These are phyloP conservation scores for Alternaria sp. DNA, from an alignment of 2,329 filamentous ascomycete species.

Conservation along the genomic window DNA sequence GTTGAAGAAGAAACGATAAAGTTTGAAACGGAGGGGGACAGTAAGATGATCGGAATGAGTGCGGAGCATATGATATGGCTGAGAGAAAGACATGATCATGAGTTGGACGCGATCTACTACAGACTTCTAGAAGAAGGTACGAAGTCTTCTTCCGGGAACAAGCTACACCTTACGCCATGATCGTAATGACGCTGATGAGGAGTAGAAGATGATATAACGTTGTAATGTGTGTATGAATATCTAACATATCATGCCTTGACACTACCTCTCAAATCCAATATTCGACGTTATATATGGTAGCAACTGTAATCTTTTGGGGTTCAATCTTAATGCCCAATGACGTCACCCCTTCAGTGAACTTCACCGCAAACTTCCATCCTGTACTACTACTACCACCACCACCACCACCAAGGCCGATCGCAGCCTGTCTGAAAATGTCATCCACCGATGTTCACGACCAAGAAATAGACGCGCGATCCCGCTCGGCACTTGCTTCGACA, in stretches of 20 bases:
- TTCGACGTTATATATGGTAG: background rate
- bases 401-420: background rate
- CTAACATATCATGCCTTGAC: background rate
- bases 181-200: background rate
- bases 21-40: background rate
- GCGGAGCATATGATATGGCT: background rate
- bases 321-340: background rate
- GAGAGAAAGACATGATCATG: background rate
- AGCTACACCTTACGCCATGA: background rate
- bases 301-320: background rate
- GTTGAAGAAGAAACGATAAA: background rate
- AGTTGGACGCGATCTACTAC: background rate
- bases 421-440: constrained; percentile 4
- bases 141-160: background rate
- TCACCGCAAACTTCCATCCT: background rate
- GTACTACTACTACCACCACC: background rate
- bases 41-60: background rate
- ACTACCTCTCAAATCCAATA: background rate
- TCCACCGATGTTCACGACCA: constrained; percentile 11
- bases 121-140: background rate
- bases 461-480: constrained; percentile 34
- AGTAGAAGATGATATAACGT: background rate
- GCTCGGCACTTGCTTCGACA: constrained; percentile 39
- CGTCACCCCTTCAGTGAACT: background rate
- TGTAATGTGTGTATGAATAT: background rate